These are phyloP conservation scores for Chalaropsis ovoidea DNA, from an alignment of 2,329 filamentous ascomycete species.

Conservation along the genomic window DNA sequence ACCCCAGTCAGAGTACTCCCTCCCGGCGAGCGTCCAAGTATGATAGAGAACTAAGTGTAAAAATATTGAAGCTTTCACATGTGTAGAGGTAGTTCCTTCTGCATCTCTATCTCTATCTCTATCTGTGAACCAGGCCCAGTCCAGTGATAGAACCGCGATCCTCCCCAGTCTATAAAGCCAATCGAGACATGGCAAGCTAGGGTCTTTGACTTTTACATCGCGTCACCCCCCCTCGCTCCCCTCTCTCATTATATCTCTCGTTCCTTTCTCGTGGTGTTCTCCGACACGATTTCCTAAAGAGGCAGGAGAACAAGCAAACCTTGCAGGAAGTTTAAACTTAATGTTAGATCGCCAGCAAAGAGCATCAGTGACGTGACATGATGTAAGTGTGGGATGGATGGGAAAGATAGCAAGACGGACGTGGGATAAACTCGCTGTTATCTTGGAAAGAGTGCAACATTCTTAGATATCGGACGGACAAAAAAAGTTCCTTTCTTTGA, in stretches of 20 bases:
- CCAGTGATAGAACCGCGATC: background rate
- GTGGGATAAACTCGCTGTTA: background rate
- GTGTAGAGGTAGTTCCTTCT: no score
- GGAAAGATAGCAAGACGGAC: background rate
- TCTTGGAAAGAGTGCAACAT: background rate
- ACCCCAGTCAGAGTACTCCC: background rate
- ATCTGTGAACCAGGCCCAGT: background rate
- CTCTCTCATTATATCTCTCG: background rate
- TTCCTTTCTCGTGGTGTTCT: background rate
- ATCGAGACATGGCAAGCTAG: background rate
- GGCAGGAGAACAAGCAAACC: constrained; percentile 20
- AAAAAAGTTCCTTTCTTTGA: constrained; percentile 7
- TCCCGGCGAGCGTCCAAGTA: background rate
- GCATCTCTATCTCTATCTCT: background rate
- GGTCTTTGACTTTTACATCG: background rate
- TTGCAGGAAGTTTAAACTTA: constrained; percentile 1
- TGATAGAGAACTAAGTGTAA: background rate
- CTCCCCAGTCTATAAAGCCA: background rate
- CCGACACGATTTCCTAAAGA: constrained; percentile 19
- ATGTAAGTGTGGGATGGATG: background rate
- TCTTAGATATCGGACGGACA: background rate
- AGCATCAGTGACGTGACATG: background rate
- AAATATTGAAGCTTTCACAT: background rate
- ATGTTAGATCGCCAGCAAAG: background rate
- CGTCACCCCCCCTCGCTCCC: background rate